A percentile compares a stretch with the other conserved stretches of the same genome.
Conservation (phyloP, 768 basidiomycete genomes). For the Tephrocybe sp. region DNA sequence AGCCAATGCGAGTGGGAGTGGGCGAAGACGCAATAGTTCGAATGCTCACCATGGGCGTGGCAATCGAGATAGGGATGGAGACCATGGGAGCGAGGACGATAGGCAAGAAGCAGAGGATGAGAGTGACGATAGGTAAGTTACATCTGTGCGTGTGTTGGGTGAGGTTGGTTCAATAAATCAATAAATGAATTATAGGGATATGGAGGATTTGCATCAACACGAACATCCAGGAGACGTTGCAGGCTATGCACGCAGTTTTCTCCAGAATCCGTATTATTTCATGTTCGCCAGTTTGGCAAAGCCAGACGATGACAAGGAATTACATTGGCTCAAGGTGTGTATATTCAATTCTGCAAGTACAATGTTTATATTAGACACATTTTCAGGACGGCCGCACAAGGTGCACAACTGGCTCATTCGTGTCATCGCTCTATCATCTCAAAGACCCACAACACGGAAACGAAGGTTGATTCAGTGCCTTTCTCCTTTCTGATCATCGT, state of each 20-base stretch:
- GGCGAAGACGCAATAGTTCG: neutral
- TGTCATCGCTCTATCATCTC: slow-evolving; percentile 87
- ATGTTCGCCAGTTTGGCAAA: slow-evolving; percentile 92
- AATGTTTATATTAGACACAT: neutral
- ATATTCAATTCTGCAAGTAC: too few relatives aligned
- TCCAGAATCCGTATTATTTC: slow-evolving; percentile 94
- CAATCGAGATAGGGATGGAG: slow-evolving; percentile 11
- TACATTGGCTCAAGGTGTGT: slow-evolving; percentile 76
- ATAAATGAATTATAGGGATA: too few relatives aligned
- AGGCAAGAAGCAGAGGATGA: slow-evolving; percentile 13
- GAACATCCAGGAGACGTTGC: slow-evolving; percentile 26
- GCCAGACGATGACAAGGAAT: slow-evolving; percentile 83
- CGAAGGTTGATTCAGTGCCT: slow-evolving; percentile 29
- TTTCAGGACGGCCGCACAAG: slow-evolving; percentile 82
- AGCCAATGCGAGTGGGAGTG: neutral
- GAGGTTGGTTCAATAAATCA: too few relatives aligned
- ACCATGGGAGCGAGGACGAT: slow-evolving; percentile 8
- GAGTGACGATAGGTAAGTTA: slow-evolving; percentile 11
- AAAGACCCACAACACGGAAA: slow-evolving; percentile 63
- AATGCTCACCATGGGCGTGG: too few relatives aligned
- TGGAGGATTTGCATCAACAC: neutral
- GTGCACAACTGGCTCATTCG: slow-evolving; percentile 88
- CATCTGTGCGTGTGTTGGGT: too few relatives aligned
- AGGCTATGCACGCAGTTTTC: slow-evolving; percentile 56
- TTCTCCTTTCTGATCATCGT: neutral